phyloP scores from a whole-genome alignment of 257 asterid species.

The Ligustrum vulgare region DNA sequence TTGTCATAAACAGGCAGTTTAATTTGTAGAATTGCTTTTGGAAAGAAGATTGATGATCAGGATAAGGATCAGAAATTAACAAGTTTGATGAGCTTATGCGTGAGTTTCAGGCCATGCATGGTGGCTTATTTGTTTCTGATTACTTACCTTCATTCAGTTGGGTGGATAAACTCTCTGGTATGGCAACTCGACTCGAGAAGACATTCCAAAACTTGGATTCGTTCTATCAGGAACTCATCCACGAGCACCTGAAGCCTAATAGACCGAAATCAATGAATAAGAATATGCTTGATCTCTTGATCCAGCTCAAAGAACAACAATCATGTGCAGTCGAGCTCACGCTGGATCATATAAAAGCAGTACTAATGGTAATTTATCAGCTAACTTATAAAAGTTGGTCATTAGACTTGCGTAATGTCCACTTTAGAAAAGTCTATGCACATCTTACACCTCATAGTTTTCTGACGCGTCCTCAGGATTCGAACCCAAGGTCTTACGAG shows the following conservation, averaged over 20 bases:
- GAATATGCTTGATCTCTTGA: constrained; percentile 34
- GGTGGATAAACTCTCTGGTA: constrained; percentile 39
- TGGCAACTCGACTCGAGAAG: constrained; percentile 35
- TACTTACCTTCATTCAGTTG: constrained; percentile 36
- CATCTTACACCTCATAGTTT: no score
- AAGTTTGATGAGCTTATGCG: constrained; percentile 35
- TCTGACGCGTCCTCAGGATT: no score
- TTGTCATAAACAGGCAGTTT: constrained; percentile 18
- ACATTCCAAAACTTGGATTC: constrained; percentile 26
- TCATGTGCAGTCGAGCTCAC: constrained; percentile 18
- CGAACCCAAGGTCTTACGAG: no score
- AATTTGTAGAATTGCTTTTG: constrained; percentile 35
- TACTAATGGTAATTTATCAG: constrained; percentile 25
- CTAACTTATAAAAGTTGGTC: neutral
- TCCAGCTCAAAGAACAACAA: constrained; percentile 25
- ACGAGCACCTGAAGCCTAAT: constrained; percentile 27
- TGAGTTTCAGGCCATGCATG: constrained; percentile 33
- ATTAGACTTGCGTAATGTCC: no score
- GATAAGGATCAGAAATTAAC: neutral
- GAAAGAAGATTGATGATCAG: neutral
- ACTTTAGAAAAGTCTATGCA: no score
- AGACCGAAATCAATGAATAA: constrained; percentile 13
- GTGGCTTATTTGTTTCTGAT: constrained; percentile 33
- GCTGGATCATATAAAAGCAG: constrained; percentile 35
- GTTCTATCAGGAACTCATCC: constrained; percentile 34